These are phyloP conservation scores for Naganishia antarctica DNA, from an alignment of 768 basidiomycete species.

Conservation along the genomic window DNA sequence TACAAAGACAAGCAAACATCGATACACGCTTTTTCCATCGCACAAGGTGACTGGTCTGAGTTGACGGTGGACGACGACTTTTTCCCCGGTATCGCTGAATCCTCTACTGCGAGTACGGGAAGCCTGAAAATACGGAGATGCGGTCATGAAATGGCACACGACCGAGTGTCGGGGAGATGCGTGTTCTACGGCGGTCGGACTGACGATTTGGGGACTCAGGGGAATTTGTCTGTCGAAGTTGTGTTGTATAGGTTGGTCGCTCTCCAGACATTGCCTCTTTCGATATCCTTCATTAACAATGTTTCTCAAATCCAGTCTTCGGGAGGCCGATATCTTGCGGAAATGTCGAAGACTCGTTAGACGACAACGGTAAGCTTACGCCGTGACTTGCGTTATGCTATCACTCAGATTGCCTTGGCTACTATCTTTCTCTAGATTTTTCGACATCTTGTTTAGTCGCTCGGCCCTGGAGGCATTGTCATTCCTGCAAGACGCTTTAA, in stretches of 20 bases:
- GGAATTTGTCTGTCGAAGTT: neutral
- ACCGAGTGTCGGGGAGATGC: neutral
- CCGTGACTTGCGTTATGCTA: neutral
- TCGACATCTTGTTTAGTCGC: neutral
- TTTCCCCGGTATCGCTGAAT: neutral
- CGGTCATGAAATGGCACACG: constrained; percentile 13
- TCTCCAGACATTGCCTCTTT: neutral
- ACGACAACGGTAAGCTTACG: neutral
- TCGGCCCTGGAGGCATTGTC: constrained; percentile 1
- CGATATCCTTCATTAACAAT: neutral
- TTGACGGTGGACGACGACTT: neutral
- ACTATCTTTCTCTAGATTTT: neutral
- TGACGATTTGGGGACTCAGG: neutral
- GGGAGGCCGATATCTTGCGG: neutral
- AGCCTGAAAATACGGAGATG: neutral
- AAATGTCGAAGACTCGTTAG: constrained; percentile 1
- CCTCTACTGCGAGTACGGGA: neutral
- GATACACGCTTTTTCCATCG: constrained; percentile 2
- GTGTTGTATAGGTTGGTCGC: neutral
- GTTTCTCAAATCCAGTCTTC: too few relatives aligned
- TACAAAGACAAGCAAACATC: neutral
- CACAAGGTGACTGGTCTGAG: constrained; percentile 3
- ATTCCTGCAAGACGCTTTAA: constrained; percentile 2
- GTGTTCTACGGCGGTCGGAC: constrained; percentile 5
- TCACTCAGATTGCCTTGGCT: neutral